These are phyloP conservation scores for Morella rubra DNA, from an alignment of 306 rosid species.

Conservation along the genomic window DNA sequence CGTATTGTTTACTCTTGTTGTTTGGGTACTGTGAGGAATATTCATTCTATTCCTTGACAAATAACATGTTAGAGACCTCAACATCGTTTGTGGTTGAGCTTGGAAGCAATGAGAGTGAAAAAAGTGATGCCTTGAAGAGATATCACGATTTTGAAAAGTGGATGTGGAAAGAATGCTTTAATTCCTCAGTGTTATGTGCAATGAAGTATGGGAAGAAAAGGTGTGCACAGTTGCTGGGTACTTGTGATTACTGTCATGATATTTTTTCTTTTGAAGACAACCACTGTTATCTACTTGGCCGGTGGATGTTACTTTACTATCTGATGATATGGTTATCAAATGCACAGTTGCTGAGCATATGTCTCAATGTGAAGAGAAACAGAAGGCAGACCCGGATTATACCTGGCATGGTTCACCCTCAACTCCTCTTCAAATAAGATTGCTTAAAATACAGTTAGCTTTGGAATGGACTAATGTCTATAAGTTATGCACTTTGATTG, in stretches of 20 bases:
- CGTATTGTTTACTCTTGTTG: no score
- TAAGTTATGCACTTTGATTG: constrained; percentile 14
- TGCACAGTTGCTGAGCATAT: constrained; percentile 15
- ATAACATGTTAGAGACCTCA: constrained; percentile 38
- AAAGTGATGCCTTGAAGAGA: constrained; percentile 50
- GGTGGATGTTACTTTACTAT: no score
- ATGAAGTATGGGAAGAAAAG: constrained; percentile 52
- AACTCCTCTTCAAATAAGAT: constrained; percentile 53
- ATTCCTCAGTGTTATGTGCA: constrained; percentile 46
- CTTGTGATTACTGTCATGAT: constrained; percentile 50
- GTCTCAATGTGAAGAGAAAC: no score
- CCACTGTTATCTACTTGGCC: constrained; percentile 18
- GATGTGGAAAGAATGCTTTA: constrained; percentile 64
- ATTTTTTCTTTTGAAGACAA: constrained; percentile 39
- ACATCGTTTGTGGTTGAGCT: constrained; percentile 60
- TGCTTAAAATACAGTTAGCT: constrained; percentile 59
- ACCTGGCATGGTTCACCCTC: constrained; percentile 32
- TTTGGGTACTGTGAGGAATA: no score
- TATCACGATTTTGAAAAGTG: constrained; percentile 71
- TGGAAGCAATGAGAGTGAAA: constrained; percentile 49
- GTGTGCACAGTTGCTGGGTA: constrained; percentile 41
- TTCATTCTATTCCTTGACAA: no score
- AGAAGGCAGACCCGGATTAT: constrained; percentile 17
- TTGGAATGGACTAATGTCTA: constrained; percentile 57
- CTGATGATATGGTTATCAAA: no score